Evolutionary conservation across 345 rosid genomes (phyloP).

Genomic region (Conringia planisiliqua): DNA sequence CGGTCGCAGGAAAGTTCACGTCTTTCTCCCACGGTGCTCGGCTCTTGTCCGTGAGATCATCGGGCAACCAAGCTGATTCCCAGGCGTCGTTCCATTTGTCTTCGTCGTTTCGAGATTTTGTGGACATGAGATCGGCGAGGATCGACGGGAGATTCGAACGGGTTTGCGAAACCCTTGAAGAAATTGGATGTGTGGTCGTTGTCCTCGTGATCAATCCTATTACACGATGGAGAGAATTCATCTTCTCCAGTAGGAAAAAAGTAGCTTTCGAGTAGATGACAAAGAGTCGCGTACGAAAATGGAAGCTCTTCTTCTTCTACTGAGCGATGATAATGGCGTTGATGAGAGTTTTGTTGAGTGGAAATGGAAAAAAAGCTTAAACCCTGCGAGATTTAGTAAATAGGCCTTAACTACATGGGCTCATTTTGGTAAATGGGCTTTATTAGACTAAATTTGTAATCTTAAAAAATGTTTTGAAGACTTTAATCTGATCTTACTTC

Average conservation of each 20-base stretch:
- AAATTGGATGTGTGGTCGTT: background rate
- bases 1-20: conserved; percentile 51
- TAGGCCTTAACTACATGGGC: background rate
- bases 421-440: background rate
- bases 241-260: background rate
- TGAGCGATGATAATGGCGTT: background rate
- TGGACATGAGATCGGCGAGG: conserved; percentile 32
- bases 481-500: too few species aligned
- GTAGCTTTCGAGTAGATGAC: too few species aligned
- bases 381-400: background rate
- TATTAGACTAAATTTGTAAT: too few species aligned
- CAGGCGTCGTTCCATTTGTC: conserved; percentile 93
- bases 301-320: background rate
- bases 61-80: conserved; percentile 93
- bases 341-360: background rate
- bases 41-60: conserved; percentile 50
- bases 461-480: too few species aligned
- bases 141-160: conserved; percentile 1
- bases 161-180: background rate
- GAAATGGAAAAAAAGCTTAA: background rate
- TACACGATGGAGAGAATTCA: conserved; percentile 39
- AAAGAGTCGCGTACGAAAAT: background rate
- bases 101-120: conserved; percentile 42
- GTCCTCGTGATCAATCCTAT: conserved; percentile 21
- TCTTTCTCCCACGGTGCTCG: conserved; percentile 84